phyloP scores from a whole-genome alignment of 257 asterid genomes.

The Solanum bulbocastanum region DNA sequence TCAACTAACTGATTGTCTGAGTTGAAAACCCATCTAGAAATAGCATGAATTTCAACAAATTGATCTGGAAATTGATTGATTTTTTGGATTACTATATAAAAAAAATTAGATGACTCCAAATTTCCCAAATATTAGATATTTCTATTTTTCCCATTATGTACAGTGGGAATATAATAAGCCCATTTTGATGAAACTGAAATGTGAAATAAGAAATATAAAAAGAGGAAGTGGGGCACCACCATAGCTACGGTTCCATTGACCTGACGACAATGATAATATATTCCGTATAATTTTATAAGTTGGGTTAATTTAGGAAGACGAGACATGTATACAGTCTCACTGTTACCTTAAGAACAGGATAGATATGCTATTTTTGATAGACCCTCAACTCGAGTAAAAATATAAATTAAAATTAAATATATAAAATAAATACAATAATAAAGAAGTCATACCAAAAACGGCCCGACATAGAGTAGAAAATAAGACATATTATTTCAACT shows the following conservation, averaged over 20 bases:
- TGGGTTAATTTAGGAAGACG: not conserved
- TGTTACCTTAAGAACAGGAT: not conserved
- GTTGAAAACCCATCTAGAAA: not conserved
- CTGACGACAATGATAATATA: not conserved
- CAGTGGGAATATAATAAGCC: not conserved
- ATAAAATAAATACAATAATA: not conserved
- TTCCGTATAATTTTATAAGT: not conserved
- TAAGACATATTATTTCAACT: not conserved
- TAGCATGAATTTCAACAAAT: not conserved
- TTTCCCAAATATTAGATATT: too few species aligned
- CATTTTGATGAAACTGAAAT: not conserved
- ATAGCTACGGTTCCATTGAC: not conserved
- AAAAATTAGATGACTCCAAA: not conserved
- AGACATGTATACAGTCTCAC: fast-evolving
- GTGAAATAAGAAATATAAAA: not conserved
- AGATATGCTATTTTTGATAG: not conserved
- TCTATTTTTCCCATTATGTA: not conserved
- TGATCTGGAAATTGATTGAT: not conserved
- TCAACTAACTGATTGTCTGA: not conserved
- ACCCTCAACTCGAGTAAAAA: fast-evolving
- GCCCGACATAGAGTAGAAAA: not conserved
- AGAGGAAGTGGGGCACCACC: not conserved
- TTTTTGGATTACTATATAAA: not conserved
- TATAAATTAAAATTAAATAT: not conserved
- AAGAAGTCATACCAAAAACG: not conserved